Base-by-base conservation (phyloP, 352 stramenopile genomes). In the Phytophthora melonis region DNA sequence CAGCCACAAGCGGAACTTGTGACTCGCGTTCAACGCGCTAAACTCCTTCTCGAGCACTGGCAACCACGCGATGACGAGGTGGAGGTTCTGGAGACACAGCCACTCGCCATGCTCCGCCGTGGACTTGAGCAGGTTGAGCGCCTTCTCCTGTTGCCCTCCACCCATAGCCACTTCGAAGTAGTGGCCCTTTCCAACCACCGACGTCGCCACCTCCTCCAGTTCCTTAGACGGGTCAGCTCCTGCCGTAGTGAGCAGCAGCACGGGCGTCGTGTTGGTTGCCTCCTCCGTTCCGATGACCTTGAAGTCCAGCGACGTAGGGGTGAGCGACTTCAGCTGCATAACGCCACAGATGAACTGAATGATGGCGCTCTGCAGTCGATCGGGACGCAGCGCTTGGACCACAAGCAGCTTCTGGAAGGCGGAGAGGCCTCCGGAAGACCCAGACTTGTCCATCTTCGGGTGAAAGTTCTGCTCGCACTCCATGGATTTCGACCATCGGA, bases 21-120 rank as follows among this genome's bases (percentile, higher is more conserved):
- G 77, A 63, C 96, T 88, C 1, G 88, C 60, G 7, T 74, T 79
- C 5, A 97, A 71, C 19, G 79, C 74, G 64, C 83, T 96, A 68
- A 98, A 85, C 55, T 91, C 84, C 58, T 99, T 98, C 63, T 98
- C 94, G 5, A 99, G 83, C 14, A 86, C 82, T 1, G 96, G 94
- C 5, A 99, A 82, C 95, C 96, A 99, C 1, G 90, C 89, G 36
- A 98, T 81, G 6, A 99, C 95, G 2, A 99, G 80, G 68, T 99
- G 97, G 41, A 99, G 75, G 72, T 99, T 99, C 75, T 99, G 98
- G 0, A 99, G 81, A 80, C 97, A 99, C 5, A 99, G 68, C 95
- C 96, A 99, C 56, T 97, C 88, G 30, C 96, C 97, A 49, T 92
- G 79, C 64, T 97, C 81, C 0, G 88, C 82, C 8, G 89, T 86